Evolutionary conservation across 169 alveolate genomes (phyloP), one percentile per base, ranked within the genome.

Genomic region (Sarcocystis neurona): DNA sequence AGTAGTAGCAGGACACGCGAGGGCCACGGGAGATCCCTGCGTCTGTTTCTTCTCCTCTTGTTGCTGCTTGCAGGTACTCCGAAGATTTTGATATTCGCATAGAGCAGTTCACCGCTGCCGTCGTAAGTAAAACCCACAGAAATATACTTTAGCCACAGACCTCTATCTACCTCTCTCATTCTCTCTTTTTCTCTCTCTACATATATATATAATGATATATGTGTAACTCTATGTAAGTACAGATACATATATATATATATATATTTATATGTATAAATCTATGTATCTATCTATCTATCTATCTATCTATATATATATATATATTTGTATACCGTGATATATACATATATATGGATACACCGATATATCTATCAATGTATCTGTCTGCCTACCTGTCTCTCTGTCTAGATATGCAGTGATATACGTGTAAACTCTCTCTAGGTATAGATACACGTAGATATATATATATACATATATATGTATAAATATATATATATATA

Each of bases 61-160:
- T 15, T 41, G 44, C 32, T 68, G 58, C 68, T 12, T 58, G 63
- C 91, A 87, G 91, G 86, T 91, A 90, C 85, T 82, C 95, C 66
- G 95, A 94, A 48, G 95, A 94, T 77, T 94, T 94, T 58, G 96
- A 94, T 46, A 93, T 94, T 20, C 90, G 86, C 60, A 91, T 94
- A 43, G 96, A 94, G 56, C 88, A 89, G 58, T 94, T 92, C 87
- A 93, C 91, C 41, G 96, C 94, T n/a, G 96, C 96, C 5, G 94
- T 94, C n/a, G 94, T 91, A 70, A 39, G 94, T 15, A 41, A 12
- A 84, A 63, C 12, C 10, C 85, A 8, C 70, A 15, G 12, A 50
- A 12, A 12, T n/a, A 12, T 72, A 15, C n/a, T 72, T 23, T 12
- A 48, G 37, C 85, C 23, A 23, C 87, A 12, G 27, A 23, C 41